phyloP scores from a whole-genome alignment of 441 rosid species.

The Brassica balearica region DNA sequence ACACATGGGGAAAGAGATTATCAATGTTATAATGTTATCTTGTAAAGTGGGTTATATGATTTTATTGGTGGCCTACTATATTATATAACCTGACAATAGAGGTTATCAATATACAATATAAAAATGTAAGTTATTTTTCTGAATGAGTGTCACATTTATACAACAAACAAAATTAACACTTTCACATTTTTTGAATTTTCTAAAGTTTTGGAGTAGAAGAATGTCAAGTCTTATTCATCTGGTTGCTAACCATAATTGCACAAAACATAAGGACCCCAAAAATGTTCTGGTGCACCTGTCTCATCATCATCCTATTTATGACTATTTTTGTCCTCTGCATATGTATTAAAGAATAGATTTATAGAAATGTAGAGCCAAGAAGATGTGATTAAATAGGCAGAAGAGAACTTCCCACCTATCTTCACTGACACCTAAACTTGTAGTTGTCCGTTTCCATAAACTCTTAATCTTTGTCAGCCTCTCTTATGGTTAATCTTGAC shows the following conservation, averaged over 20 bases:
- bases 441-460: conserved; percentile 24
- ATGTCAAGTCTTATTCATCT: neutral
- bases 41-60: neutral
- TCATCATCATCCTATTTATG: conserved; percentile 23
- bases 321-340: conserved; percentile 9
- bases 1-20: neutral
- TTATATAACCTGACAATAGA: neutral
- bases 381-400: conserved; percentile 27
- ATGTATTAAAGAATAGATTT: neutral
- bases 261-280: conserved; percentile 7
- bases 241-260: neutral
- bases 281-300: conserved; percentile 1
- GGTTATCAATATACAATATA: neutral
- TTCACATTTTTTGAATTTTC: no score
- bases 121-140: no score
- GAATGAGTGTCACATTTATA: no score
- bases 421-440: conserved; percentile 15
- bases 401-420: conserved; percentile 37
- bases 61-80: neutral
- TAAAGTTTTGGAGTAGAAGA: neutral
- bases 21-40: no score
- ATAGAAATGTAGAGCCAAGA: neutral
- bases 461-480: neutral
- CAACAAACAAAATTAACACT: no score
- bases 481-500: conserved; percentile 2